Percentiles rank a stretch among this genome's conserved stretches.
These are phyloP conservation scores for Maudiozyma saulgeensis DNA, from an alignment of 805 yeast species.

Conservation along the genomic window DNA sequence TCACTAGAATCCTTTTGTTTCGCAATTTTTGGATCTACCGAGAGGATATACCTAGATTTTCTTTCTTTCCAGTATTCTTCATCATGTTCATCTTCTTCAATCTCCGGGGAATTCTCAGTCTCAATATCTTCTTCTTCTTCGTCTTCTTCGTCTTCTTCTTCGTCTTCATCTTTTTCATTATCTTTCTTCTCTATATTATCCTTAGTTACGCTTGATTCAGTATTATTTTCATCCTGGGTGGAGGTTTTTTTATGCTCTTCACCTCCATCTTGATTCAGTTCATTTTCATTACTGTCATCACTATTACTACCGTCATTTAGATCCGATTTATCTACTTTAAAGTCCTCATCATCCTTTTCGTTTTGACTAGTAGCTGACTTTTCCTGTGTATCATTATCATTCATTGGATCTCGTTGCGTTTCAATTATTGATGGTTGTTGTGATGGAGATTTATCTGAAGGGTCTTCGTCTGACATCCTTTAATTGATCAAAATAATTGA, in stretches of 20 bases:
- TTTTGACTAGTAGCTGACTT: no score
- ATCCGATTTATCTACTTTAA: not conserved
- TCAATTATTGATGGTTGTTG: no score
- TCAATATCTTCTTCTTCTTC: not conserved
- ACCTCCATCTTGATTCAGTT: not conserved
- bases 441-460: no score
- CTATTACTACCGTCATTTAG: not conserved
- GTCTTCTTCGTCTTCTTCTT: not conserved
- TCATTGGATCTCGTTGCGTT: no score
- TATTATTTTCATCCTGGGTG: not conserved
- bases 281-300: not conserved
- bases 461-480: no score
- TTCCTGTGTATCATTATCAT: no score
- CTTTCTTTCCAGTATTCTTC: constrained; percentile 32
- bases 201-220: not conserved
- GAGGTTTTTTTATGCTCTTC: not conserved
- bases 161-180: not conserved
- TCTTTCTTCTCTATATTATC: not conserved
- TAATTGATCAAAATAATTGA: no score
- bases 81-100: constrained; percentile 2
- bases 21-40: constrained; percentile 49
- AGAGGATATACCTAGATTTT: constrained; percentile 39
- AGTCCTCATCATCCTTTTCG: no score
- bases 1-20: constrained; percentile 49
- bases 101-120: not conserved